Percentiles rank a stretch among this genome's conserved stretches.
These are phyloP conservation scores for Entomortierella lignicola DNA, from an alignment of 192 early-diverging fungal genomes.

Conservation along the genomic window DNA sequence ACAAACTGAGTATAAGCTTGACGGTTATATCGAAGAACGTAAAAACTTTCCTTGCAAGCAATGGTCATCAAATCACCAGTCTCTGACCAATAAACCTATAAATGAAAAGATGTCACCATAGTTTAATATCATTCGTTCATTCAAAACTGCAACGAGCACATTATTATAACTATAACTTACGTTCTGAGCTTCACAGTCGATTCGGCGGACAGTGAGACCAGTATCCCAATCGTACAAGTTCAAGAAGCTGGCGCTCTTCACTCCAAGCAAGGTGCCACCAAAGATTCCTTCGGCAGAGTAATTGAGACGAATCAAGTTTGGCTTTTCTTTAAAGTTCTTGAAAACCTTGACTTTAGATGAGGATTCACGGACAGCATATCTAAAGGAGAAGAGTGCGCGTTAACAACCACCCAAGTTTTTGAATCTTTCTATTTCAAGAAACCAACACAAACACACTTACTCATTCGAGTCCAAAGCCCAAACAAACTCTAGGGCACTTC, in stretches of 20 bases:
- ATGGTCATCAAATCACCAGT: conserved; percentile 92
- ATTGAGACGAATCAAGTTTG: conserved; percentile 74
- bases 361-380: conserved; percentile 96
- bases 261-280: conserved; percentile 92
- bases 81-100: conserved; percentile 93
- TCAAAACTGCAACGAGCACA: no score
- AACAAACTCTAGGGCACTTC: conserved; percentile 94
- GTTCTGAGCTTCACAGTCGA: conserved; percentile 90
- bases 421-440: no score
- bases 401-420: no score
- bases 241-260: conserved; percentile 84
- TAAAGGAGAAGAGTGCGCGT: conserved; percentile 10
- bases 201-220: conserved; percentile 88
- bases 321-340: conserved; percentile 96
- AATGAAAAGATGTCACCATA: no score
- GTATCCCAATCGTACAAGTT: conserved; percentile 99
- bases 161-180: conserved; percentile 57
- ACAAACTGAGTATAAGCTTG: conserved; percentile 81
- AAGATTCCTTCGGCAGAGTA: conserved; percentile 94
- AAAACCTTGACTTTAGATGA: conserved; percentile 88
- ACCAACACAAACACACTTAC: no score
- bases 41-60: conserved; percentile 93
- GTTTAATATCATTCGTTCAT: no score
- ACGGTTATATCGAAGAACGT: conserved; percentile 95
- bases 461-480: conserved; percentile 97